Evolutionary conservation across 2,329 filamentous ascomycete species (phyloP).

Genomic region (Colletotrichum sp.): DNA sequence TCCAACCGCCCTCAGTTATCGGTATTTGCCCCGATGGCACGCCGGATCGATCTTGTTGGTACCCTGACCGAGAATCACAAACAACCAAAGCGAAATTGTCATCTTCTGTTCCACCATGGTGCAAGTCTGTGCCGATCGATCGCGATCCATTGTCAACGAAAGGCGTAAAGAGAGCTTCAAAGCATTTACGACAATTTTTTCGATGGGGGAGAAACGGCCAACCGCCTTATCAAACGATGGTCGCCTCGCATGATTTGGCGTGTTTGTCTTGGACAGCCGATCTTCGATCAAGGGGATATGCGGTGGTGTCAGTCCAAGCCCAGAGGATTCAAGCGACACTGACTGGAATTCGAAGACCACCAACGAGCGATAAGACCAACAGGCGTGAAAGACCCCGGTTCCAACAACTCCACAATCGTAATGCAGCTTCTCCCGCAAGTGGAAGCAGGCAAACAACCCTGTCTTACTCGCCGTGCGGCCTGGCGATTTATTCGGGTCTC

Average conservation of each 20-base stretch:
- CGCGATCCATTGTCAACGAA: too few relatives aligned
- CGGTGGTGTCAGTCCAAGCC: not conserved
- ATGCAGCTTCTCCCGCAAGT: not conserved
- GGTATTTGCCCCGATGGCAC: not conserved
- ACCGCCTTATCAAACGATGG: not conserved
- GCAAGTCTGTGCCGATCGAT: too few relatives aligned
- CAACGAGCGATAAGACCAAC: not conserved
- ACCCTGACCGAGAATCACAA: not conserved
- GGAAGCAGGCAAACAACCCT: not conserved
- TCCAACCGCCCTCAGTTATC: not conserved
- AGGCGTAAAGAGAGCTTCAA: too few relatives aligned
- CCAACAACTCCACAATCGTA: not conserved
- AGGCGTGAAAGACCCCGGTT: not conserved
- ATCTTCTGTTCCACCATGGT: not conserved
- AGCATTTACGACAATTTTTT: not conserved
- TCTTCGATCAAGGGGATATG: not conserved
- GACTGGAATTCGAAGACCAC: not conserved
- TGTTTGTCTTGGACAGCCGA: not conserved
- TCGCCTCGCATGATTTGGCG: not conserved
- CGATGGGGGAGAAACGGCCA: not conserved
- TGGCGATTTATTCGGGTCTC: not conserved
- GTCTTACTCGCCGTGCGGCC: not conserved
- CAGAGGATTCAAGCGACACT: not conserved
- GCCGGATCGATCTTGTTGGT: not conserved
- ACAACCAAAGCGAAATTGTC: not conserved